Base-by-base conservation (phyloP, 129 eudicot genomes). In the Escallonia rubra region DNA sequence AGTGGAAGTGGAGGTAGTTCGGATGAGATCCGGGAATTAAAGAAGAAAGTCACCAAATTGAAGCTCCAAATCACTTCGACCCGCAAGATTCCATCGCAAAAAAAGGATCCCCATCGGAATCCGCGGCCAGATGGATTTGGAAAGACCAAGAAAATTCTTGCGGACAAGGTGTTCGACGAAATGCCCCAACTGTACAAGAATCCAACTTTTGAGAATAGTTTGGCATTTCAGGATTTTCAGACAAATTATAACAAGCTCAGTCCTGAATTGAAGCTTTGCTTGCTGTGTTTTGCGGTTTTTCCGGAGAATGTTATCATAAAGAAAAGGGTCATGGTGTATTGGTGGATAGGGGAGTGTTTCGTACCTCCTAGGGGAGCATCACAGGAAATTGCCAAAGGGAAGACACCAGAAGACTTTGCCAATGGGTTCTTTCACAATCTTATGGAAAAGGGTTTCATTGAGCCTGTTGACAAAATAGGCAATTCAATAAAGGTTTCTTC, bases 371-470 rank as follows among this genome's bases (percentile, higher is more conserved):
- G 57, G 3, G 54, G 6, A 2, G 16, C 8, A 4, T 48, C 0
- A 7, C 11, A 48, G 53, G 53, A 8, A 47, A 47, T 47, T 47
- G 51, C 7, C 9, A 4, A 34, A 7, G 39, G 15, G 5, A 54
- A 68, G 9, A 59, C 53, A 1, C 46, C 41, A 2, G 78, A 73
- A 11, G 59, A 57, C 0, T 50, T 11, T 47, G 78, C 65, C 10
- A 44, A 65, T 8, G 66, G 46, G n/a, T 55, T 23, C 34, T 78
- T 82, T 11, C 14, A 77, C 7, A 52, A 67, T 44, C 78, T 80
- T 80, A 69, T 74, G 39, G 59, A 67, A 2, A 57, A 34, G 61
- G 86, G 46, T 5, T 84, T 84, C 66, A 73, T 84, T 13, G 55
- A 67, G 56, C 76, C 82, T 8, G 63, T 34, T 0, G 14, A 40